A percentile compares a stretch with the other conserved stretches of the same genome.
Conservation (phyloP, 1,139 yeast species). For the Pichia inconspicua region DNA sequence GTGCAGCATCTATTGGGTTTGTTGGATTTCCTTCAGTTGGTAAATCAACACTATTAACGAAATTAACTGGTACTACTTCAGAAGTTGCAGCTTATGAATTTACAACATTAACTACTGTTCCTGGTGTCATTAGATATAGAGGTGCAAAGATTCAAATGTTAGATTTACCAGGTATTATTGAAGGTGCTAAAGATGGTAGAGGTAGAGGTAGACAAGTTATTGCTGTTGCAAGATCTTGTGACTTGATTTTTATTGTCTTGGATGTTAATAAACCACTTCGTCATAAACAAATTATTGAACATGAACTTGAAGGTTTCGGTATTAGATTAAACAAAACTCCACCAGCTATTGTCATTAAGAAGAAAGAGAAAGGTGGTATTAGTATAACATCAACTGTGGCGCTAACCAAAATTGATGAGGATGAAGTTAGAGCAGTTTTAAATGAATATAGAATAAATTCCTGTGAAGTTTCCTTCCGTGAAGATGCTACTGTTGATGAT, state of each 20-base stretch:
- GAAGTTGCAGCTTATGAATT: slow-evolving; percentile 97
- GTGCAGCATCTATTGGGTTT: slow-evolving; percentile 94
- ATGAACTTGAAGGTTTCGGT: slow-evolving; percentile 95
- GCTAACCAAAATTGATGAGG: slow-evolving; percentile 80
- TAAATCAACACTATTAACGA: slow-evolving; percentile 76
- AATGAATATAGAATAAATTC: slow-evolving; percentile 89
- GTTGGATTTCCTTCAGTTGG: slow-evolving; percentile 99
- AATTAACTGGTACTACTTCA: slow-evolving; percentile 90
- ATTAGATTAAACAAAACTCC: slow-evolving; percentile 86
- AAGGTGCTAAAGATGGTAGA: slow-evolving; percentile 98
- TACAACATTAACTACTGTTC: slow-evolving; percentile 95
- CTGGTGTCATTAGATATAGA: slow-evolving; percentile 89
- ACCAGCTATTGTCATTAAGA: slow-evolving; percentile 84
- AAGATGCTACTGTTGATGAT: slow-evolving; percentile 97
- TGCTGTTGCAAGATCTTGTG: slow-evolving; percentile 96
- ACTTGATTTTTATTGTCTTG: slow-evolving; percentile 80
- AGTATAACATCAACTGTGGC: slow-evolving; percentile 92
- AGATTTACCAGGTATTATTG: slow-evolving; percentile 97
- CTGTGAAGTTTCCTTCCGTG: slow-evolving; percentile 93
- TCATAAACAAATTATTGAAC: slow-evolving; percentile 87
- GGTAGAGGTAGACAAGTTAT: slow-evolving; percentile 99
- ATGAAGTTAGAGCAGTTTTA: slow-evolving; percentile 94
- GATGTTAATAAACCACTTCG: slow-evolving; percentile 95
- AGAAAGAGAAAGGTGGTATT: slow-evolving; percentile 93
- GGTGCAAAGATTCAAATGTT: slow-evolving; percentile 98